Evolutionary conservation across 768 basidiomycete species (phyloP).

Genomic region (Lactifluus pinguis): DNA sequence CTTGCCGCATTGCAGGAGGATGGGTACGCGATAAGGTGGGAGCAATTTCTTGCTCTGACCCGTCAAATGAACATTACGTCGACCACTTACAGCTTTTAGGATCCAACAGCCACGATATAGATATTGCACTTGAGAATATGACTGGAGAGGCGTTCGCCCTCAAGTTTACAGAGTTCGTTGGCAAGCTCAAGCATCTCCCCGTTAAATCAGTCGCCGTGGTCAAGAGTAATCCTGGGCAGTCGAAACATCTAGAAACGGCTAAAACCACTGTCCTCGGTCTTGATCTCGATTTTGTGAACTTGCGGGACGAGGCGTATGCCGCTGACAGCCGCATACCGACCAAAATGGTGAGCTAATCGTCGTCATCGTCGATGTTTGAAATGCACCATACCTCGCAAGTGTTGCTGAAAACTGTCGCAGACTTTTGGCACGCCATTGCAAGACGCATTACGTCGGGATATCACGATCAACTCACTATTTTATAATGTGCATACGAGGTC

Average conservation of each 20-base stretch:
- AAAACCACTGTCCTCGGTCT: slow-evolving; percentile 70
- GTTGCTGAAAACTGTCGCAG: slow-evolving; percentile 32
- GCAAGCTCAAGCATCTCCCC: slow-evolving; percentile 39
- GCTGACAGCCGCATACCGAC: slow-evolving; percentile 83
- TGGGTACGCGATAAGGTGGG: slow-evolving; percentile 98
- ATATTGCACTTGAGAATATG: slow-evolving; percentile 81
- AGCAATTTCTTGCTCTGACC: background rate
- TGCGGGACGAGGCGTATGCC: slow-evolving; percentile 88
- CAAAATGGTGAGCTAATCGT: slow-evolving; percentile 49
- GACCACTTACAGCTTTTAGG: slow-evolving; percentile 55
- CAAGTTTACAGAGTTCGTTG: slow-evolving; percentile 57
- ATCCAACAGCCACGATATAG: slow-evolving; percentile 80
- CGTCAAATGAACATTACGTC: background rate
- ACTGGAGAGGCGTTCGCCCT: slow-evolving; percentile 88
- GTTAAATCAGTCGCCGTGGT: slow-evolving; percentile 69
- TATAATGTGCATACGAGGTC: slow-evolving; percentile 83
- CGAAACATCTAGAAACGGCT: slow-evolving; percentile 96
- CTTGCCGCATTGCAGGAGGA: slow-evolving; percentile 91
- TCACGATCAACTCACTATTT: slow-evolving; percentile 93
- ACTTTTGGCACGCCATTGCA: slow-evolving; percentile 85
- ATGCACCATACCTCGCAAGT: background rate
- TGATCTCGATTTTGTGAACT: slow-evolving; percentile 89
- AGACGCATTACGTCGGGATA: slow-evolving; percentile 85
- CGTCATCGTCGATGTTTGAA: background rate
- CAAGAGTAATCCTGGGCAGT: slow-evolving; percentile 91